Evolutionary conservation across 2,329 filamentous ascomycete species (phyloP).

Genomic region (Ramularia endophylla): DNA sequence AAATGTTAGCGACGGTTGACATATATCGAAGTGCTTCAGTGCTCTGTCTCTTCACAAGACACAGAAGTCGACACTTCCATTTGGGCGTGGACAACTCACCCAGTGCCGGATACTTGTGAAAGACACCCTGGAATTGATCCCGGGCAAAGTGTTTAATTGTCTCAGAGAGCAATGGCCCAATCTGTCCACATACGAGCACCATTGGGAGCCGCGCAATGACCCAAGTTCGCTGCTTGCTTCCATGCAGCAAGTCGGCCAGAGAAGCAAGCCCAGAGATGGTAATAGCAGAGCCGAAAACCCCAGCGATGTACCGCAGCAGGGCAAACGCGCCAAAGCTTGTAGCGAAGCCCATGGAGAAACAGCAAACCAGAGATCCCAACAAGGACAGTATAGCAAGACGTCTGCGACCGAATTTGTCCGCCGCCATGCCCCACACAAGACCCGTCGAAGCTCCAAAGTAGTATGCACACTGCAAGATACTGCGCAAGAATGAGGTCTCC

Average conservation of each 20-base stretch:
- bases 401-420: conserved; percentile 39
- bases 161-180: conserved; percentile 41
- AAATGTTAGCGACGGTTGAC: no score
- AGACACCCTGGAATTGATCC: conserved; percentile 33
- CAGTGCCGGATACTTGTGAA: conserved; percentile 39
- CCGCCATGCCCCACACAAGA: conserved; percentile 40
- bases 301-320: conserved; percentile 39
- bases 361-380: conserved; percentile 40
- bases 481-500: conserved; percentile 41
- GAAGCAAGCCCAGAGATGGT: conserved; percentile 42
- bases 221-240: conserved; percentile 28
- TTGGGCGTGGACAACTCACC: no score
- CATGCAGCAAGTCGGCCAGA: conserved; percentile 37
- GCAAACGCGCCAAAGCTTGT: conserved; percentile 38
- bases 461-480: conserved; percentile 45
- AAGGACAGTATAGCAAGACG: conserved; percentile 42
- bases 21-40: no score
- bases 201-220: conserved; percentile 39
- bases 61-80: no score
- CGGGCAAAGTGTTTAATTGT: conserved; percentile 39
- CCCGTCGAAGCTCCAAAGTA: conserved; percentile 42
- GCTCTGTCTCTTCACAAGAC: no score
- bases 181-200: conserved; percentile 40
- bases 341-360: conserved; percentile 43
- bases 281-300: conserved; percentile 40